Evolutionary conservation across 2,329 filamentous ascomycete genomes (phyloP).

Genomic region (Beauveria sp.): DNA sequence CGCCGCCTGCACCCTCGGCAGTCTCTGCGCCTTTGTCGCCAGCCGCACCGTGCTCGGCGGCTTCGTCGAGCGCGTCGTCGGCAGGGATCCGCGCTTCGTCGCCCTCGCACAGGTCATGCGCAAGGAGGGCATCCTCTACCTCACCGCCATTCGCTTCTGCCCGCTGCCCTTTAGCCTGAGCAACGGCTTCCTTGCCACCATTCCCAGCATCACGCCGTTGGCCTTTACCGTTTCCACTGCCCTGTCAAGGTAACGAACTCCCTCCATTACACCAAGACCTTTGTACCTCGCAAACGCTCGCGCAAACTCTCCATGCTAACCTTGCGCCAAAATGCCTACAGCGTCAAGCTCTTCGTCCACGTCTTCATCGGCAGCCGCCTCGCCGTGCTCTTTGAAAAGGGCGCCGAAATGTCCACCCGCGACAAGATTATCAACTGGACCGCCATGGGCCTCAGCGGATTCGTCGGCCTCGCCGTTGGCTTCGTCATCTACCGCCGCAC

Average conservation of each 20-base stretch:
- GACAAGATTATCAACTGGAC: constrained; percentile 79
- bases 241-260: constrained; percentile 47
- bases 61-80: constrained; percentile 75
- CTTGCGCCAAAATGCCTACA: constrained; percentile 17
- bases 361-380: constrained; percentile 85
- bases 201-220: constrained; percentile 73
- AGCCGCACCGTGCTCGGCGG: constrained; percentile 69
- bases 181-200: constrained; percentile 90
- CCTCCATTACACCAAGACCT: not conserved
- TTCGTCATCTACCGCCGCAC: constrained; percentile 75
- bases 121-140: constrained; percentile 78
- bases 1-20: constrained; percentile 69
- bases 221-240: constrained; percentile 78
- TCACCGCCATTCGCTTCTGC: constrained; percentile 87
- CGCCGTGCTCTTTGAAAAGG: constrained; percentile 72
- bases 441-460: constrained; percentile 64
- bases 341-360: constrained; percentile 83
- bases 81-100: constrained; percentile 77
- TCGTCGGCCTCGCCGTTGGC: constrained; percentile 68
- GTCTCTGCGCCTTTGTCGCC: constrained; percentile 69
- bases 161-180: constrained; percentile 87
- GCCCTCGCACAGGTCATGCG: constrained; percentile 83
- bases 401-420: constrained; percentile 70
- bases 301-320: not conserved
- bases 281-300: not conserved